Base-by-base conservation (phyloP, 306 rosid species). In the Cucurbita maxima region DNA sequence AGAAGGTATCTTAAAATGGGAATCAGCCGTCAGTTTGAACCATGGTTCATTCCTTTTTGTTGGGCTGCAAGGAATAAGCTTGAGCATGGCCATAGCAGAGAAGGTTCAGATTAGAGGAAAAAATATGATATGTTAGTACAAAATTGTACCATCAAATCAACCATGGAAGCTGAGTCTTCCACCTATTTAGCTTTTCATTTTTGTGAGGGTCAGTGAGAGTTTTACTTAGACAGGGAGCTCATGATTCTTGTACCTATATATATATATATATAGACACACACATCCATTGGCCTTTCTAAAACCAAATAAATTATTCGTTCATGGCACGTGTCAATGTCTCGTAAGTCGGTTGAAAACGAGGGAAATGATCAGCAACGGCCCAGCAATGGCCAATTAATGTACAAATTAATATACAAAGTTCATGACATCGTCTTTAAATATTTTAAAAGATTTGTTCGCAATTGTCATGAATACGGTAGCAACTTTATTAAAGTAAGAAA, bases 1-100 rank as follows among this genome's bases (percentile, higher is more conserved):
- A 30, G 34, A 30, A 30, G 34, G 34, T 30, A 30, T 10, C n/a
- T 38, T 2, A 72, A 72, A 72, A 72, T 72, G 62, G 30, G 51
- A n/a, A 20, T n/a, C 34, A 43, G 18, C 12, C 54, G 4, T 72
- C 62, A 30, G 7, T 37, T 25, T 12, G 14, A n/a, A 70, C 7
- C 43, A 67, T 15, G 61, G 75, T 52, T 71, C 50, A 34, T 71
- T 36, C 36, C 60, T 71, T 71, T 37, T 71, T 25, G 75, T 37
- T 71, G 75, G 50, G 61, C 34, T 71, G 61, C 48, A 34, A 48
- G 10, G n/a, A 38, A 5, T 37, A 22, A 37, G 22, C 7, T 14
- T 63, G 50, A 22, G 50, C 50, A 36, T 52, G 38, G 38, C 14
- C 45, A 71, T 25, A 13, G 30, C 16, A 18, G 52, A 41, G 9